Conservation (phyloP, 78 protist species). For the slime mould (Dictyostelium discoideum) region DNA sequence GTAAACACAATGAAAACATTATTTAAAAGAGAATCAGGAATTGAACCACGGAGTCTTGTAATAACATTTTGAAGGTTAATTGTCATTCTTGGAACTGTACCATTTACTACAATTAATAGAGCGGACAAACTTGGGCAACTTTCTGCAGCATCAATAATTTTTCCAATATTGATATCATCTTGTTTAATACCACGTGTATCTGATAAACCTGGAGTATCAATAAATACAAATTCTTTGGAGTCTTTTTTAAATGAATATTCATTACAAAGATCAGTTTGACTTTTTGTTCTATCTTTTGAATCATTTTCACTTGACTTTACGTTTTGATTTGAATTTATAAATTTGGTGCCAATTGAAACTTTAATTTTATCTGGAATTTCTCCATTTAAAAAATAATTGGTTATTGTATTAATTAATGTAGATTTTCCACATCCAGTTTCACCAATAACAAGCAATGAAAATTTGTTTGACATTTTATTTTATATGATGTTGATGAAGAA, state of each 20-base stretch:
- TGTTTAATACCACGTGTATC: slow-evolving; percentile 35
- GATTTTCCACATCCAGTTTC: slow-evolving; percentile 37
- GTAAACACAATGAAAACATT: slow-evolving; percentile 2
- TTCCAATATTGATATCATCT: slow-evolving; percentile 23
- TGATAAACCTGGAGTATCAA: slow-evolving; percentile 44
- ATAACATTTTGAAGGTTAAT: slow-evolving; percentile 9
- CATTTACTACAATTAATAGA: background rate
- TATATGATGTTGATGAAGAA: no score
- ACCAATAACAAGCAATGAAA: background rate
- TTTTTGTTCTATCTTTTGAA: background rate
- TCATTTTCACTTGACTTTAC: background rate
- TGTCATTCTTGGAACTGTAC: background rate
- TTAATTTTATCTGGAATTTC: background rate
- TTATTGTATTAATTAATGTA: slow-evolving; percentile 9
- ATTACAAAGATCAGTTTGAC: slow-evolving; percentile 35
- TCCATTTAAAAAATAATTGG: background rate
- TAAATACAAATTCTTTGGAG: background rate
- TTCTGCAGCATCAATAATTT: background rate
- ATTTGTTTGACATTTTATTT: no score
- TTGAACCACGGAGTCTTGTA: background rate
- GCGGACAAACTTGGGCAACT: background rate
- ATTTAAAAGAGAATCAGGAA: background rate
- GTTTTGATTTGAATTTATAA: background rate
- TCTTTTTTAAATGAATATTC: background rate
- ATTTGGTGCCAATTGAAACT: background rate